Percentiles rank a stretch among this genome's conserved stretches.
These are phyloP conservation scores for Mycena epipterygia DNA, from an alignment of 768 basidiomycete species.

Conservation along the genomic window DNA sequence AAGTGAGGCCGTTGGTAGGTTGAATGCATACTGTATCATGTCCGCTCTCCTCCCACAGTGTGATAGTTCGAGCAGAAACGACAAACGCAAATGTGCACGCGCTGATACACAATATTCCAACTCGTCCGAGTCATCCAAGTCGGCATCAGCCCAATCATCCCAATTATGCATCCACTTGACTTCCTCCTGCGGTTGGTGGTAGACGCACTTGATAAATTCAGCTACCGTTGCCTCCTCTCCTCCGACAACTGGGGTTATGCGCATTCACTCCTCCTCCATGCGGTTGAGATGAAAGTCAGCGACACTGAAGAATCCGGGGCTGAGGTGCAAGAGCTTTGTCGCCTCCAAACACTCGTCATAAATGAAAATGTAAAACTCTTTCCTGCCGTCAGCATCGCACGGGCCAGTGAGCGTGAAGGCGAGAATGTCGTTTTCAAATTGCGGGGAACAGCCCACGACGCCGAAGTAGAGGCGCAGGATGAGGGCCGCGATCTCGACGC, in stretches of 20 bases:
- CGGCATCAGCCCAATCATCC: too few species aligned
- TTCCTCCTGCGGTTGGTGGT: not conserved
- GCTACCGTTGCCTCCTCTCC: not conserved
- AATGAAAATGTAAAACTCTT: not conserved
- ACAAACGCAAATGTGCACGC: too few species aligned
- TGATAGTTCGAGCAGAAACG: too few species aligned
- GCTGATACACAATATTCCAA: too few species aligned
- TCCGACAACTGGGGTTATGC: not conserved
- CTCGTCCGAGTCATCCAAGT: not conserved
- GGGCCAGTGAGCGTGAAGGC: not conserved
- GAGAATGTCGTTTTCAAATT: not conserved
- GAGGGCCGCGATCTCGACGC: not conserved
- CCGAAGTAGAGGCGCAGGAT: not conserved
- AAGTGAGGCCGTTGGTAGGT: too few species aligned
- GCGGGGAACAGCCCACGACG: not conserved
- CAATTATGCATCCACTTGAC: too few species aligned
- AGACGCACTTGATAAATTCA: not conserved
- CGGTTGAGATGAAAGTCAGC: conserved; percentile 1
- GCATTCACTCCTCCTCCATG: not conserved
- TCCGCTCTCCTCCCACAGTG: too few species aligned
- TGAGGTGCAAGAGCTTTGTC: not conserved
- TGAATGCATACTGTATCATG: too few species aligned
- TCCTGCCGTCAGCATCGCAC: not conserved
- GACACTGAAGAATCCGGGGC: not conserved
- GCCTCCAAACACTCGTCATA: not conserved